Base-by-base conservation (phyloP, 768 basidiomycete species). In the Suillus variegatus region DNA sequence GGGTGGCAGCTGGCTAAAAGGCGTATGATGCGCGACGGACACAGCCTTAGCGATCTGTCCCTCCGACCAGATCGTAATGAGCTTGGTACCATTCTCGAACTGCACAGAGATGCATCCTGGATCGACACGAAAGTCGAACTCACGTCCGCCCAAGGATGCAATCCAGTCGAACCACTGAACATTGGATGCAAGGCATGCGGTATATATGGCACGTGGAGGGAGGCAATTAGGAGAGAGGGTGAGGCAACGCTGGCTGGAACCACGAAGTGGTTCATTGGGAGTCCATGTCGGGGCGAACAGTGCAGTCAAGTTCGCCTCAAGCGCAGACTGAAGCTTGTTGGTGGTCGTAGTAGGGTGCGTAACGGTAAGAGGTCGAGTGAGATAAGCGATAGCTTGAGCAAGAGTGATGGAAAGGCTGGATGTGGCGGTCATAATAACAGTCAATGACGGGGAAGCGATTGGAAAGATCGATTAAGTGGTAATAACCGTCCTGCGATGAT, bases 141-240 rank as follows among this genome's bases (percentile, higher is more conserved):
- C 89, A 64, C 80, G 77, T 69, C 85, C 83, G 16, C 92, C 91
- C 52, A 93, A 85, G 65, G 84, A 79, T 55, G 82, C 70, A 62
- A 92, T 90, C 92, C 92, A 94, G 73, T 91, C 86, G 65, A 88
- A 87, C 92, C 92, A 94, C 71, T 90, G 88, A 36, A 93, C 82
- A 64, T 85, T 86, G 41, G 89, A 81, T 28, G 86, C 81, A 64
- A 88, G 79, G 77, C 92, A 93, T 14, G 91, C 88, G 61, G 85
- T 77, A 78, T 92, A 87, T 72, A 93, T 81, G 69, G 86, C 80
- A 47, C 88, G 86, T 52, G 92, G 91, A 35, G 92, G 92, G 2
- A 87, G 82, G 70, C 85, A 84, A 67, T 77, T 73, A 14, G 90
- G 90, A 5, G 91, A 89, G 62, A 94, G 83, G 61, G 89, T 84